Conservation (phyloP, 139 green algal species). For the Zygnema circumcarinatum region DNA sequence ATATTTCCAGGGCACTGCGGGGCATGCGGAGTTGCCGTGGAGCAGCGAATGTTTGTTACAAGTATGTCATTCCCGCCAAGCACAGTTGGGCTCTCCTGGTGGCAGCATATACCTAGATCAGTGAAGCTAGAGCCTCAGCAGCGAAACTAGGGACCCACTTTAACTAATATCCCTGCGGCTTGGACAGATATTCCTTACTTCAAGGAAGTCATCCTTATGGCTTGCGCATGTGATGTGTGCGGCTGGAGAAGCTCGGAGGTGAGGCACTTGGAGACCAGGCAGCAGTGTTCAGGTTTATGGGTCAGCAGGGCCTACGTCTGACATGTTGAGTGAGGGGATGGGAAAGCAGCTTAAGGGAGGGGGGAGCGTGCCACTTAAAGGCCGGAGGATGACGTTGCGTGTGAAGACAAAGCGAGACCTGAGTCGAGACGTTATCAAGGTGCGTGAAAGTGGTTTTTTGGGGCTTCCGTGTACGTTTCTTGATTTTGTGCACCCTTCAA, state of each 20-base stretch:
- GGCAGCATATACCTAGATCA: too few species aligned
- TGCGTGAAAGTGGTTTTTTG: too few species aligned
- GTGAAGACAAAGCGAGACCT: conserved; percentile 66
- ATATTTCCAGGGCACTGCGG: conserved; percentile 68
- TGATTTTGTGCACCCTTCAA: too few species aligned
- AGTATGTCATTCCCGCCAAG: too few species aligned
- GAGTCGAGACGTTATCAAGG: conserved; percentile 73
- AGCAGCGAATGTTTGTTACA: conserved; percentile 68
- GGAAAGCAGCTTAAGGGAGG: conserved; percentile 16
- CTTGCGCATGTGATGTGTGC: conserved; percentile 67
- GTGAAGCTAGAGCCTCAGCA: too few species aligned
- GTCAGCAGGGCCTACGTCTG: too few species aligned
- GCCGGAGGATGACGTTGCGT: conserved; percentile 24
- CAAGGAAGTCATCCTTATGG: conserved; percentile 76
- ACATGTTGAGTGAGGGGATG: background rate
- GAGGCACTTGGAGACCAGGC: conserved; percentile 54
- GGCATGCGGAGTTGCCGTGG: conserved; percentile 57
- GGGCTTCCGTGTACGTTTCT: too few species aligned
- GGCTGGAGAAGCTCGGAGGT: conserved; percentile 72
- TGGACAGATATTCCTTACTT: conserved; percentile 71
- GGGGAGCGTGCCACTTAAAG: conserved; percentile 37
- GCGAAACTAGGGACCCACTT: too few species aligned
- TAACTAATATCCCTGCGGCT: too few species aligned
- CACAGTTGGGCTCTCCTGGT: too few species aligned
- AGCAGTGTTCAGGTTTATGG: too few species aligned